These are phyloP conservation scores for Parathielavia hyrcaniae DNA, from an alignment of 495 filamentous ascomycete genomes.

Conservation along the genomic window DNA sequence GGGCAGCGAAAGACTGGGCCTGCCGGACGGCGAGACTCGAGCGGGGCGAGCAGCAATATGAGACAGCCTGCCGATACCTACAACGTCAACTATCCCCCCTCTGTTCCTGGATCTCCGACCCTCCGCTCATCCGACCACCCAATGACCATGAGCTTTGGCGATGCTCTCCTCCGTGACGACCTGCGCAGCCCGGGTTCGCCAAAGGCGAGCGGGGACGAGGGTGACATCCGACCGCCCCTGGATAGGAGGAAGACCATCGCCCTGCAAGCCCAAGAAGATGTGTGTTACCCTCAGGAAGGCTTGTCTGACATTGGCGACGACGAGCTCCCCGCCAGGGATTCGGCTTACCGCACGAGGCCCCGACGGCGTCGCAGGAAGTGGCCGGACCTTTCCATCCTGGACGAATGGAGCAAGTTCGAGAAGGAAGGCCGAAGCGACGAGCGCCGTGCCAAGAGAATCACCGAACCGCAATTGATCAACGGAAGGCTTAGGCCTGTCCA, in stretches of 20 bases:
- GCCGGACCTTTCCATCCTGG: conserved; percentile 62
- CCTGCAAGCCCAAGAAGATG: conserved; percentile 68
- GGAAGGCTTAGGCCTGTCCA: conserved; percentile 75
- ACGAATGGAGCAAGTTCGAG: conserved; percentile 87
- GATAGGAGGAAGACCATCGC: conserved; percentile 46
- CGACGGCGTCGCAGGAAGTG: conserved; percentile 52
- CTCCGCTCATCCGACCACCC: conserved; percentile 42
- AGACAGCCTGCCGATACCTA: conserved; percentile 45
- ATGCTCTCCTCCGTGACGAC: conserved; percentile 65
- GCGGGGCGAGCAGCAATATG: conserved; percentile 32
- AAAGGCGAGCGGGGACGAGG: conserved; percentile 30
- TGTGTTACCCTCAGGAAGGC: conserved; percentile 81
- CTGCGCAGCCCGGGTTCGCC: conserved; percentile 34
- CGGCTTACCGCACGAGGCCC: conserved; percentile 35
- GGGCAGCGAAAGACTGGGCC: conserved; percentile 22
- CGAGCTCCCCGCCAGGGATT: conserved; percentile 44
- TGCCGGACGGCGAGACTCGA: conserved; percentile 39
- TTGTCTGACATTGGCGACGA: conserved; percentile 77
- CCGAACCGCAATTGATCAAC: conserved; percentile 84
- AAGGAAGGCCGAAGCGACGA: conserved; percentile 85
- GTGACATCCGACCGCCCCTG: conserved; percentile 33
- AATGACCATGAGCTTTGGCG: conserved; percentile 62
- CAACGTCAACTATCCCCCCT: conserved; percentile 96
- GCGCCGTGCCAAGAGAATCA: conserved; percentile 83
- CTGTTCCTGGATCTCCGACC: conserved; percentile 71